Evolutionary conservation across 1,139 yeast species (phyloP), one percentile per base, ranked within the genome.

Genomic region (Geotrichum cucujoidarum): DNA sequence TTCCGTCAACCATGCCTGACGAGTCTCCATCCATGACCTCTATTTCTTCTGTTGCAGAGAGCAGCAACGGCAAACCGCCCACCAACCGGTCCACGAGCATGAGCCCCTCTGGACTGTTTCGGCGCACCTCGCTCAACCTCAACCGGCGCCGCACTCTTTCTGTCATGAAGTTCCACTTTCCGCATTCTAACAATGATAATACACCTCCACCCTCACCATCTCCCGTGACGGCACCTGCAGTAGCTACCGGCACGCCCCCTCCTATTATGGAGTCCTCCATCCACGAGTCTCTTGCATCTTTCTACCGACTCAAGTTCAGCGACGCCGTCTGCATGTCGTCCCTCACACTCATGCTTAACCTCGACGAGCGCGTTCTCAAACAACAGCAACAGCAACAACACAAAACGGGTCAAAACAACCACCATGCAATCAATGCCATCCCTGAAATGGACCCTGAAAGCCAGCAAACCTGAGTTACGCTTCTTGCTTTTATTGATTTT

Each of bases 341-440:
- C 17, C 29, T 47, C 33, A n/a, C 46, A 6, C 22, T 47, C 18
- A 47, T 47, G 47, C 30, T 47, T 16, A 43, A 43, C 31, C 40
- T 47, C 10, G 47, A 43, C 38, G 47, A 47, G 10, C 45, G 43
- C 18, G 4, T 21, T 4, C 27, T 16, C 25, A n/a, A 11, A 13
- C 16, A 29, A 16, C 13, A 18, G n/a, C 16, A n/a, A n/a, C n/a
- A n/a, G n/a, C n/a, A n/a, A n/a, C n/a, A n/a, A n/a, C n/a, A n/a
- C n/a, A n/a, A n/a, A n/a, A n/a, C n/a, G n/a, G n/a, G n/a, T n/a
- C n/a, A n/a, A n/a, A n/a, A n/a, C n/a, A n/a, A n/a, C n/a, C n/a
- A n/a, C n/a, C n/a, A n/a, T n/a, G n/a, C n/a, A n/a, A n/a, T n/a
- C n/a, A n/a, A n/a, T n/a, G n/a, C n/a, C n/a, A n/a, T n/a, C n/a